phyloP scores from a whole-genome alignment of 495 filamentous ascomycete species.

The Durotheca rogersii region DNA sequence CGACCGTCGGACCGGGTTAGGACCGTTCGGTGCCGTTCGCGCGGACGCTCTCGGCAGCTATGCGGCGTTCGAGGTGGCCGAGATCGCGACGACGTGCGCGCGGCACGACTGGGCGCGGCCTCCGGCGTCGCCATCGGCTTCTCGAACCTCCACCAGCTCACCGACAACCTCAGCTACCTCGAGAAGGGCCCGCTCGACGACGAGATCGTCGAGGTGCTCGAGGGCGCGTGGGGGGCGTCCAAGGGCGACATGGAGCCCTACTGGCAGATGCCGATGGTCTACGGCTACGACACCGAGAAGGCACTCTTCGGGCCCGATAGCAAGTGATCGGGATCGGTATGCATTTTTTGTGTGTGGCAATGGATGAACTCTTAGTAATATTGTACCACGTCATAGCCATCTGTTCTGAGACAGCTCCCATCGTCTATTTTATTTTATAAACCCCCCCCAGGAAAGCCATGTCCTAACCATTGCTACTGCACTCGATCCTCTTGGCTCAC shows the following conservation, averaged over 20 bases:
- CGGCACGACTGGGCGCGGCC: conserved; percentile 67
- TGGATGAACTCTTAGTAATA: too few relatives aligned
- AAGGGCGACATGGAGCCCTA: conserved; percentile 64
- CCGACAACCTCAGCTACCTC: conserved; percentile 65
- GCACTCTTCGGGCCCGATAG: conserved; percentile 47
- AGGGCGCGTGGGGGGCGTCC: conserved; percentile 61
- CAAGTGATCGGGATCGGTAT: not conserved
- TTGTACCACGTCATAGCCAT: too few relatives aligned
- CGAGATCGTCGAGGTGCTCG: conserved; percentile 67
- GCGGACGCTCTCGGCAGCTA: conserved; percentile 68
- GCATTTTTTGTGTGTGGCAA: too few relatives aligned
- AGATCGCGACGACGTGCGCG: conserved; percentile 71
- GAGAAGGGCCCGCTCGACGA: conserved; percentile 74
- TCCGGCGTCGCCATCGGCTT: conserved; percentile 72
- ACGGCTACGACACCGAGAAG: conserved; percentile 61
- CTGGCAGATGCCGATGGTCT: conserved; percentile 68
- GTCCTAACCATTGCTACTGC: too few relatives aligned
- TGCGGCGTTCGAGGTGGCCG: conserved; percentile 80
- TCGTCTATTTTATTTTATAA: too few relatives aligned
- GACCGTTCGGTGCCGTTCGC: conserved; percentile 71
- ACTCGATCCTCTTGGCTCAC: too few relatives aligned
- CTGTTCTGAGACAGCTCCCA: too few relatives aligned
- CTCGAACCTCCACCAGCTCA: conserved; percentile 65
- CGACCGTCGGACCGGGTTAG: too few relatives aligned
- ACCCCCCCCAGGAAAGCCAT: too few relatives aligned